phyloP scores from a whole-genome alignment of 2,329 filamentous ascomycete species.

The Thermothelomyces thermophilus region DNA sequence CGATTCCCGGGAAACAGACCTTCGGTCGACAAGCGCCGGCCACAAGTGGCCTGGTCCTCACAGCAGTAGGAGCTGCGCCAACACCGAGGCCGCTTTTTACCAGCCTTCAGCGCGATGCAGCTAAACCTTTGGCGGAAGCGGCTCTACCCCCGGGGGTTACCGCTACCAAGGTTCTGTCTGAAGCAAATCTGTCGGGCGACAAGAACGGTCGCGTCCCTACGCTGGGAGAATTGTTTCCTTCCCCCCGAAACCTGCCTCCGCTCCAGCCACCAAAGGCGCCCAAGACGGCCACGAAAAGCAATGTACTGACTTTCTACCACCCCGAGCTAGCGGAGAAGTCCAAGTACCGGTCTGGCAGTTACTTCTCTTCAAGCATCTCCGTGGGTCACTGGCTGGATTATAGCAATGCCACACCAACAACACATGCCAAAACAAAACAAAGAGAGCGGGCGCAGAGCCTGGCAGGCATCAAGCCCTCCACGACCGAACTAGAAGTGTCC shows the following conservation, averaged over 20 bases:
- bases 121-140: slow-evolving; percentile 51
- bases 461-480: slow-evolving; percentile 52
- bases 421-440: slow-evolving; percentile 54
- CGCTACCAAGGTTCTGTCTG: slow-evolving; percentile 57
- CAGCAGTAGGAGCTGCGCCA: slow-evolving; percentile 68
- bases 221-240: slow-evolving; percentile 67
- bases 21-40: slow-evolving; percentile 35
- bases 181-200: slow-evolving; percentile 31
- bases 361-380: slow-evolving; percentile 59
- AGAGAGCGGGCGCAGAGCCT: slow-evolving; percentile 65
- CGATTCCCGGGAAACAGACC: slow-evolving; percentile 32
- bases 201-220: slow-evolving; percentile 51
- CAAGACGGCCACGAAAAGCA: slow-evolving; percentile 61
- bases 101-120: slow-evolving; percentile 51
- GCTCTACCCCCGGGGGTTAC: slow-evolving; percentile 69
- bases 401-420: slow-evolving; percentile 54
- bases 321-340: slow-evolving; percentile 43
- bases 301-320: slow-evolving; percentile 33
- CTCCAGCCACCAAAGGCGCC: slow-evolving; percentile 66
- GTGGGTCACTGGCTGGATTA: slow-evolving; percentile 66
- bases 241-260: slow-evolving; percentile 56
- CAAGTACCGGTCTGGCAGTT: slow-evolving; percentile 49
- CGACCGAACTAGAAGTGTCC: slow-evolving; percentile 51
- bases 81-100: slow-evolving; percentile 77
- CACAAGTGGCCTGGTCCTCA: slow-evolving; percentile 57